Evolutionary conservation across 139 green algal species (phyloP).

Genomic region (Mesotaenium endlicherianum): DNA sequence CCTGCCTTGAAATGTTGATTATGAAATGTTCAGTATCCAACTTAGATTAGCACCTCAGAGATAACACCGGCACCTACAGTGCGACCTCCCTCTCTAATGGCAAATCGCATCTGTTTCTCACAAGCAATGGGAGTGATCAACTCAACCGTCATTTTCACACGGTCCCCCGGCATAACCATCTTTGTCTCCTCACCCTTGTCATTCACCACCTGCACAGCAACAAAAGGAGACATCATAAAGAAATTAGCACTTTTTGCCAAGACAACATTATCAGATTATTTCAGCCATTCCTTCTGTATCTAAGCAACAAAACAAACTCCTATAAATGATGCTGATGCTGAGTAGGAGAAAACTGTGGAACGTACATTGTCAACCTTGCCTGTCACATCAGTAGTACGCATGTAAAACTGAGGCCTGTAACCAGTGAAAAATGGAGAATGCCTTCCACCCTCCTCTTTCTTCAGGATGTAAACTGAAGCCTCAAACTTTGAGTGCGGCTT

Average conservation of each 20-base stretch:
- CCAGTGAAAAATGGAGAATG: constrained; percentile 96
- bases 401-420: constrained; percentile 91
- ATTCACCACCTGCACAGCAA: constrained; percentile 19
- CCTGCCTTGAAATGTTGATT: too few species aligned
- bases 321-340: too few species aligned
- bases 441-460: constrained; percentile 94
- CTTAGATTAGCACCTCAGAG: constrained; percentile 16
- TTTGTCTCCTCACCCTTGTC: constrained; percentile 55
- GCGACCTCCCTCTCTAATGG: constrained; percentile 31
- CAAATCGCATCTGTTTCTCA: constrained; percentile 53
- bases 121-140: constrained; percentile 56
- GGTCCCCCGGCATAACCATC: constrained; percentile 59
- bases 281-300: too few species aligned
- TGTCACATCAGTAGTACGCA: constrained; percentile 91
- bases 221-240: too few species aligned
- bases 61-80: constrained; percentile 41
- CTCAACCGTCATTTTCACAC: constrained; percentile 55
- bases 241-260: too few species aligned
- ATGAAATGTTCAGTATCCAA: not conserved
- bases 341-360: too few species aligned
- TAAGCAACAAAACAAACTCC: too few species aligned
- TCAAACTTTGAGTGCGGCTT: constrained; percentile 79
- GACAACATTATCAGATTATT: too few species aligned
- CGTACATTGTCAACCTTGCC: constrained; percentile 66
- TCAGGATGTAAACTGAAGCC: constrained; percentile 86